Base-by-base conservation (phyloP, 1,139 yeast genomes). In the Suhomyces anneliseae region DNA sequence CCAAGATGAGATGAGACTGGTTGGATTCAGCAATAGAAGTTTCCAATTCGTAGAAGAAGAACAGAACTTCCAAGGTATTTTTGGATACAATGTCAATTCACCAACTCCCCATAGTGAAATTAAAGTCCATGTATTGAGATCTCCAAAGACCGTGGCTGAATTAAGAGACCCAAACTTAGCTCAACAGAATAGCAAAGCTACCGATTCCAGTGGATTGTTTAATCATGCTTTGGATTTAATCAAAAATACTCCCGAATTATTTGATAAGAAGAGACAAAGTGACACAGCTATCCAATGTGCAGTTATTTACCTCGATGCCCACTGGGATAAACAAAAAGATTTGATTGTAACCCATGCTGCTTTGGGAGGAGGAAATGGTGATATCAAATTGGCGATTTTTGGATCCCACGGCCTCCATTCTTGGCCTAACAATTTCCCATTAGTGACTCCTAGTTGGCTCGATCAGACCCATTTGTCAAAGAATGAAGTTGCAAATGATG, bases 371-470 rank as follows among this genome's bases (percentile, higher is more conserved):
- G 95, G 96, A 7, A 76, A 78, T 27, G 84, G 77, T 38, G 76
- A 82, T 39, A 74, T 88, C 34, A 83, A 82, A 53, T 68, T 93
- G 49, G 98, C 96, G 0, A 90, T 93, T 14, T 92, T 92, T 67
- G 99, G 99, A 3, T 86, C 96, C 3, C 99, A 93, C 62, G 95
- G 97, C 0, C 58, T 90, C 29, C 93, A 88, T 63, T 80, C 96
- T 0, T 93, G 96, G 95, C 98, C 99, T 7, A 69, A 79, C 27
- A 79, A 79, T 48, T 74, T 90, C 54, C 95, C 90, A 46, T 84
- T 82, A 43, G 64, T 92, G 4, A 79, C 81, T 2, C 82, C 86
- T 0, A 70, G 83, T 35, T 90, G 90, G 57, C 70, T 85, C 42
- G 98, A 93, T 61, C 76, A 78, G 10, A 86, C 95, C 0, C 76